phyloP scores from a whole-genome alignment of 805 yeast genomes.

The Starmerella etchellsii region DNA sequence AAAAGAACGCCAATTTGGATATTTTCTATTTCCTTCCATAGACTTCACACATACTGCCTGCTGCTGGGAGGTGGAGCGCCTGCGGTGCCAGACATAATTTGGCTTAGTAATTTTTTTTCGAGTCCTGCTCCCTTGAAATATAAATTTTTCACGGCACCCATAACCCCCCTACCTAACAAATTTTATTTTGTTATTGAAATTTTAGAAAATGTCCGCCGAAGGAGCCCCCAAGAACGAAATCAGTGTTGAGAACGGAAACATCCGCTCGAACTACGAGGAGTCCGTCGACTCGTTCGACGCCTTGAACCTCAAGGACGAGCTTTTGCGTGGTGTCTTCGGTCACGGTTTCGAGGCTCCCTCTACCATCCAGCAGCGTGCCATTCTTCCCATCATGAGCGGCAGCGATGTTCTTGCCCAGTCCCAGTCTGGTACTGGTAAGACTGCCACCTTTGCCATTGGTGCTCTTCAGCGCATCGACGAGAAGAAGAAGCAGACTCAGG shows the following conservation, averaged over 20 bases:
- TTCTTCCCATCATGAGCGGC: constrained; percentile 84
- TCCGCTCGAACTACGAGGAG: constrained; percentile 93
- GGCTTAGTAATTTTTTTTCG: background rate
- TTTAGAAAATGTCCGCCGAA: constrained; percentile 15
- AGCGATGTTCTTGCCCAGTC: constrained; percentile 89
- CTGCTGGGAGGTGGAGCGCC: too few relatives aligned
- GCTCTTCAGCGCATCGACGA: constrained; percentile 51
- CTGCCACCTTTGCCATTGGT: constrained; percentile 76
- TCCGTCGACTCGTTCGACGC: constrained; percentile 64
- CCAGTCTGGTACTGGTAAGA: constrained; percentile 82
- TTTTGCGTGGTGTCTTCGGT: constrained; percentile 51
- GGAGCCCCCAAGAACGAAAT: constrained; percentile 9
- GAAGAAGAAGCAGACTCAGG: constrained; percentile 66
- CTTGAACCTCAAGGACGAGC: constrained; percentile 57
- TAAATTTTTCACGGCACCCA: constrained; percentile 10
- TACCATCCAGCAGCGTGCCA: constrained; percentile 95
- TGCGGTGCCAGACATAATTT: too few relatives aligned
- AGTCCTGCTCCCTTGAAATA: too few relatives aligned
- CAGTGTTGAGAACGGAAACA: constrained; percentile 36
- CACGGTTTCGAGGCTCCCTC: constrained; percentile 95
- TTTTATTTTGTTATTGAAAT: background rate
- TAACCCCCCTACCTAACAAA: background rate
- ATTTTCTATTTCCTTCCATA: too few relatives aligned
- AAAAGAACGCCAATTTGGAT: too few relatives aligned
- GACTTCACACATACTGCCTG: too few relatives aligned